Evolutionary conservation across 1,139 yeast genomes (phyloP), one percentile per base, ranked within the genome.

Genomic region (Scheffersomyces insectosa): DNA sequence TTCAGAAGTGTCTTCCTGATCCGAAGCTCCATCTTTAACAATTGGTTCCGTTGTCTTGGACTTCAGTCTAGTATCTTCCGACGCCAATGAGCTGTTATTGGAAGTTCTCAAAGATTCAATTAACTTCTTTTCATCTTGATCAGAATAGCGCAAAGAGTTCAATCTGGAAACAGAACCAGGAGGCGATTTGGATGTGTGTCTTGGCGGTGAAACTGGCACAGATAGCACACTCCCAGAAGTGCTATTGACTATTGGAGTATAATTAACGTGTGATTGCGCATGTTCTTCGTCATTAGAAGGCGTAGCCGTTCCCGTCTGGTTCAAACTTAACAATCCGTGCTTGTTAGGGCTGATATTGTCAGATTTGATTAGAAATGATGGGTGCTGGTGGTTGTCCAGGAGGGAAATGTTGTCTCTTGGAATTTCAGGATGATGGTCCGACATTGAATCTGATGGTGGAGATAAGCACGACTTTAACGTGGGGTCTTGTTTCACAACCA

Each of bases 401-500:
- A 31, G 33, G 6, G 33, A 31, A 6, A 11, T 38, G 39, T 23
- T 39, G 10, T 11, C 39, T 20, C 25, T 25, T 10, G 36, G 39
- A 33, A 39, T 35, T 14, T 37, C 34, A 3, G 25, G 30, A 10
- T 33, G 38, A 16, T 23, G 44, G 31, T 12, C 40, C 28, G 29
- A 33, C 33, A 20, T 38, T 28, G 42, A 13, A 14, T 40, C 46
- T 5, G 37, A 14, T 33, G 51, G 33, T 8, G 52, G 54, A 6
- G 60, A 54, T 23, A 62, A 47, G 43, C 67, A 62, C 37, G 65
- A 60, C 39, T 59, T 59, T 36, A 62, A 51, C 35, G 54, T 48
- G 3, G 57, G 60, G 37, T 61, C 65, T 14, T 48, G 56, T 36
- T 56, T 59, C 16, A 62, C 65, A 10, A 44, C 38, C 7, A 51